phyloP scores from a whole-genome alignment of 2,329 filamentous ascomycete species.

The Colletotrichum sp. region DNA sequence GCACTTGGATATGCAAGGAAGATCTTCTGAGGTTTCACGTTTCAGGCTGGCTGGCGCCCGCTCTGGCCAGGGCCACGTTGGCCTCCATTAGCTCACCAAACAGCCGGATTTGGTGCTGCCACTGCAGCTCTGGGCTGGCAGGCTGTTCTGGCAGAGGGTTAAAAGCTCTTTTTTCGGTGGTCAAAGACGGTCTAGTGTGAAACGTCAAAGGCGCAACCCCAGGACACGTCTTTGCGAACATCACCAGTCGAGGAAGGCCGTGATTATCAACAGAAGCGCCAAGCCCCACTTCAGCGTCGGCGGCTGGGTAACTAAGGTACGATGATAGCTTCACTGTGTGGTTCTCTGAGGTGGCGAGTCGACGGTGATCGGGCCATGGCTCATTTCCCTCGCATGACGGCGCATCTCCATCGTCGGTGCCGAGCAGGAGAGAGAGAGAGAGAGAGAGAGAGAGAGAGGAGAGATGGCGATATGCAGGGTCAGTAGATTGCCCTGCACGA shows the following conservation, averaged over 20 bases:
- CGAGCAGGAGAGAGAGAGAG: neutral
- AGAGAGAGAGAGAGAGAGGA: neutral
- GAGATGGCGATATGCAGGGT: neutral
- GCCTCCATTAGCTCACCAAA: slow-evolving; percentile 10
- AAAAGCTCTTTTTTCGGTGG: neutral
- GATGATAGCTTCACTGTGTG: neutral
- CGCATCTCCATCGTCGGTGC: neutral
- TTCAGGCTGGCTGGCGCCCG: slow-evolving; percentile 16
- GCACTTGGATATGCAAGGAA: slow-evolving; percentile 10
- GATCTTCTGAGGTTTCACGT: slow-evolving; percentile 19
- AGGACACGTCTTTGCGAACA: neutral
- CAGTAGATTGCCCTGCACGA: neutral
- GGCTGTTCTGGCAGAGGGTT: neutral
- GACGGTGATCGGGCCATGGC: neutral
- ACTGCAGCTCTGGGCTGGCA: neutral
- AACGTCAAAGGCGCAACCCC: neutral
- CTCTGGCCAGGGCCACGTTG: slow-evolving; percentile 16
- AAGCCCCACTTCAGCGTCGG: neutral
- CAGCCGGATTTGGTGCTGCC: slow-evolving; percentile 9
- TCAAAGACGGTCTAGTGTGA: neutral
- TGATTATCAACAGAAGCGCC: neutral
- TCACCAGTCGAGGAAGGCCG: slow-evolving; percentile 1
- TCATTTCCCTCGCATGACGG: slow-evolving; percentile 7
- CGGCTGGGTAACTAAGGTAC: neutral
- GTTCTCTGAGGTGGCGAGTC: neutral